These are phyloP conservation scores for Umbellularia californica DNA, from an alignment of 164 flowering plant genomes.

Conservation along the genomic window DNA sequence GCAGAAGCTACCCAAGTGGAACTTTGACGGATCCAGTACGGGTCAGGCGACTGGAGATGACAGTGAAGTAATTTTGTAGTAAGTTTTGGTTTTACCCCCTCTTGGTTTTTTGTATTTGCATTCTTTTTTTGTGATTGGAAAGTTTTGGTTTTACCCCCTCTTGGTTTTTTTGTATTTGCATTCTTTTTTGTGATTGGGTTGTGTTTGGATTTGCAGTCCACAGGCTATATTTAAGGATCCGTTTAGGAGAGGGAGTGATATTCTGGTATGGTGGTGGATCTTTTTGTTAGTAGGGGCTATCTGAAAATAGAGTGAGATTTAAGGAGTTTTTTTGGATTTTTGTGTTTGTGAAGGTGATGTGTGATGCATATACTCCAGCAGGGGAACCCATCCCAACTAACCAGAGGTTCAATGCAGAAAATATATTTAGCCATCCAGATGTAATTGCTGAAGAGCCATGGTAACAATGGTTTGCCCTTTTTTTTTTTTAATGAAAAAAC, in stretches of 20 bases:
- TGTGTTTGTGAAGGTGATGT: slow-evolving; percentile 43
- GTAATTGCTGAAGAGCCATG: slow-evolving; percentile 52
- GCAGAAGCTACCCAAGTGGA: slow-evolving; percentile 86
- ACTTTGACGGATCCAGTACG: slow-evolving; percentile 96
- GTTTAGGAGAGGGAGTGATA: slow-evolving; percentile 52
- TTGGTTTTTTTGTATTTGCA: not conserved
- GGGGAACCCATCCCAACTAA: slow-evolving; percentile 65
- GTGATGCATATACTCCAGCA: slow-evolving; percentile 58
- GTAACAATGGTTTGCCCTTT: slow-evolving; percentile 13
- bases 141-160: slow-evolving; percentile 15
- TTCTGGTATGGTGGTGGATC: slow-evolving; percentile 11
- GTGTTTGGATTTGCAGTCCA: slow-evolving; percentile 30
- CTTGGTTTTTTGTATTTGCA: not conserved
- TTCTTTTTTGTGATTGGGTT: too few relatives aligned
- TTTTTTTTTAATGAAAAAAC: not conserved
- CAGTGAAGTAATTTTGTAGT: slow-evolving; percentile 93
- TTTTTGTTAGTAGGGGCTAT: not conserved
- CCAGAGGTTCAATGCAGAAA: slow-evolving; percentile 45
- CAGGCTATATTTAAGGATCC: slow-evolving; percentile 59
- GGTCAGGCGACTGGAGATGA: slow-evolving; percentile 96
- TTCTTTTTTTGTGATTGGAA: not conserved
- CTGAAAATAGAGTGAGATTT: not conserved
- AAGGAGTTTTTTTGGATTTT: not conserved
- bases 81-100: slow-evolving; percentile 19
- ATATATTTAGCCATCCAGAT: slow-evolving; percentile 49